Base-by-base conservation (phyloP, 2,329 filamentous ascomycete genomes). In the Aureobasidium mangrovei region DNA sequence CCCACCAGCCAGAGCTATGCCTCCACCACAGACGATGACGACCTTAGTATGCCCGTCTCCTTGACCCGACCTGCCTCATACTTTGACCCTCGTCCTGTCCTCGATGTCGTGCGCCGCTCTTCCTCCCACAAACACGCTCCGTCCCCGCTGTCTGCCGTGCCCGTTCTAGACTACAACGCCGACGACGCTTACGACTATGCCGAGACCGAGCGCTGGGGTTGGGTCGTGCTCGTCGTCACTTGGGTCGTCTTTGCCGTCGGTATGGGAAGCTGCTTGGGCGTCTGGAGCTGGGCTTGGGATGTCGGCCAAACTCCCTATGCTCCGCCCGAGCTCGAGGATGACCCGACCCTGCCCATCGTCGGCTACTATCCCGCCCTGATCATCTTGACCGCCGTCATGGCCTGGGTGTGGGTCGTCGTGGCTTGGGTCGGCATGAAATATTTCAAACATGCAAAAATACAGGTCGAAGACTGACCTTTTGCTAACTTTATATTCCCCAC, bases 401-500 rank as follows among this genome's bases (percentile, higher is more conserved):
- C 91, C 18, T 98, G 93, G 93, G 89, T 97, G 4, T 98, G 93
- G 93, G 93, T 97, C 18, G 83, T 95, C 9, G 84, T 94, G 56
- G 93, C 94, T 8, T 98, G 93, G 93, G 85, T 97, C 46, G 93
- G 93, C 27, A 97, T 98, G 91, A 98, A 98, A 69, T 97, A 97
- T 70, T 98, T 98, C 67, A 83, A 91, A 62, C 93, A 98, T 75
- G 91, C 93, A 33, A 95, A 95, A 74, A 94, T 97, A 65, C 88
- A 77, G 43, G 78, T 77, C 24, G 79, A 81, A 24, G 53, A 55
- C 38, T 47, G 32, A 38, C 41, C 7, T 43, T 10, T 35, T 35
- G 32, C 10, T 35, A 7, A 35, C 6, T 35, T 35, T 10, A 35
- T 35, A 18, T 18, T 18, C 18, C 18, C 18, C 18, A 18, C 18